phyloP scores from a whole-genome alignment of 345 rosid species.

The Rhodomyrtus tomentosa region DNA sequence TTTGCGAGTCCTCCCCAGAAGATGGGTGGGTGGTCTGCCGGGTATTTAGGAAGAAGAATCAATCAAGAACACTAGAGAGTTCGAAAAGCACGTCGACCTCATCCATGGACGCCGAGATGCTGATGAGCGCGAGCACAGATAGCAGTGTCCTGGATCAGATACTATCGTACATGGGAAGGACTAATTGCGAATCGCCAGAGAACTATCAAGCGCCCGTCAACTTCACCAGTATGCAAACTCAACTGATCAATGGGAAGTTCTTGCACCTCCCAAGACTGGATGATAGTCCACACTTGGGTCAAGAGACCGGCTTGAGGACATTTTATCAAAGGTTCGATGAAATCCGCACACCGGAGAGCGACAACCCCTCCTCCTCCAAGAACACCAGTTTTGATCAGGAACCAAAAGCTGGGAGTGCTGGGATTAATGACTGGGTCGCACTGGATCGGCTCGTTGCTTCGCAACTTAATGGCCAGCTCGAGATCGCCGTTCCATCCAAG shows the following conservation, averaged over 20 bases:
- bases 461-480: slow-evolving; percentile 63
- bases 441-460: slow-evolving; percentile 87
- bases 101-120: slow-evolving; percentile 25
- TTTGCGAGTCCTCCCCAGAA: slow-evolving; percentile 47
- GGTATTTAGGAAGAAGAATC: slow-evolving; percentile 82
- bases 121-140: slow-evolving; percentile 11
- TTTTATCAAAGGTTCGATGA: slow-evolving; percentile 22
- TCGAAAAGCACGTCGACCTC: slow-evolving; percentile 42
- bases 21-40: slow-evolving; percentile 99
- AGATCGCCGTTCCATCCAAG: slow-evolving; percentile 25
- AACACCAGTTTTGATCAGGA: not conserved
- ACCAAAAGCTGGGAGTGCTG: not conserved
- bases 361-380: slow-evolving; percentile 1
- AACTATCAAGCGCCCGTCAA: not conserved
- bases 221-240: slow-evolving; percentile 12
- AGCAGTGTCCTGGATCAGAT: slow-evolving; percentile 54
- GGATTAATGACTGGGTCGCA: slow-evolving; percentile 59
- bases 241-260: slow-evolving; percentile 26
- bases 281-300: not conserved
- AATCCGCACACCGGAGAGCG: slow-evolving; percentile 14
- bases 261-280: slow-evolving; percentile 71
- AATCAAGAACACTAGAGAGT: slow-evolving; percentile 71
- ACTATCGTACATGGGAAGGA: slow-evolving; percentile 57
- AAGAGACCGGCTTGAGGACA: not conserved
- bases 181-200: not conserved